Evolutionary conservation across 306 rosid species (phyloP), one percentile per base, ranked within the genome.

Genomic region (Rubus parviflorus): DNA sequence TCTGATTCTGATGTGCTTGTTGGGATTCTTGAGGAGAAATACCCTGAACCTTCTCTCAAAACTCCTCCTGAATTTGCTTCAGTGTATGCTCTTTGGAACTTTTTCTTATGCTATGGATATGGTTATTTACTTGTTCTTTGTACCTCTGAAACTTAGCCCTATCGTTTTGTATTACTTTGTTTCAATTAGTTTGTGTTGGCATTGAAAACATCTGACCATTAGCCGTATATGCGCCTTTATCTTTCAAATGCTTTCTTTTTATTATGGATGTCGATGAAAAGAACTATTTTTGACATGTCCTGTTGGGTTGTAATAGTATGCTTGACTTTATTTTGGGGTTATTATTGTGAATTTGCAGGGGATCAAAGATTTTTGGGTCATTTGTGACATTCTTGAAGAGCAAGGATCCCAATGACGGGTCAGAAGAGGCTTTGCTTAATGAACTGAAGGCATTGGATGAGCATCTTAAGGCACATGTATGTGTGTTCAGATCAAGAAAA

Each of bases 1-100:
- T 0, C 97, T 80, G 99, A 95, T 72, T 95, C 99, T 15, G 97
- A 95, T 80, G 94, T 91, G 38, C 82, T 95, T 76, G 97, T 88
- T 57, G 92, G 85, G 19, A 75, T 83, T 37, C 85, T 95, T 1
- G 93, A 95, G 84, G 91, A 90, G 9, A 88, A 91, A 65, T 83
- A 79, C 80, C 97, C 99, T 13, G 82, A 92, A 72, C 90, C 92
- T 19, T 13, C 87, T 79, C 91, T 95, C 11, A 37, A 23, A 37
- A 70, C 94, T 71, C 96, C 98, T 77, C 68, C 92, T 70, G 80
- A 89, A 75, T 85, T 82, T 75, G 52, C 96, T 57, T 87, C 92
- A 14, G 96, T 95, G 99, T 95, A 87, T 81, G 85, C 0, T 7
- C 45, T 53, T 81, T 4, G 51, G 47, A 40, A 38, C 51, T 54